Evolutionary conservation across 2,329 filamentous ascomycete genomes (phyloP).

Genomic region (Neurospora crassa): DNA sequence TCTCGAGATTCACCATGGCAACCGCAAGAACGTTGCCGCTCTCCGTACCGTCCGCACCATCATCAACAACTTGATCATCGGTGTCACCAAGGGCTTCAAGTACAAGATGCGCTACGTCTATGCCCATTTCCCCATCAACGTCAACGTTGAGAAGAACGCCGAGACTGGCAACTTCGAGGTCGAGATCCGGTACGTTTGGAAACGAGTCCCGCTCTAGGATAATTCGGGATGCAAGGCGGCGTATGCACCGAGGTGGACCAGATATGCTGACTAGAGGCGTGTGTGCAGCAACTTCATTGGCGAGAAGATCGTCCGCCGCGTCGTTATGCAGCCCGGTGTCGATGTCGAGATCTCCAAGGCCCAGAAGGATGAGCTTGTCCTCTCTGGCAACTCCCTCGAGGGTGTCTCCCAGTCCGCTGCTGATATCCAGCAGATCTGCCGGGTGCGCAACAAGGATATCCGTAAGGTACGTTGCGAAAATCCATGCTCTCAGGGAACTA

Average conservation of each 20-base stretch:
- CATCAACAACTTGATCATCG: constrained; percentile 98
- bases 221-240: not conserved
- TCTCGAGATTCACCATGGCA: constrained; percentile 98
- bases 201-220: constrained; percentile 7
- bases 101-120: constrained; percentile 99
- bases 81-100: constrained; percentile 98
- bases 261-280: constrained; percentile 23
- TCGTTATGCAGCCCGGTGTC: constrained; percentile 83
- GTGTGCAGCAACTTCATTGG: constrained; percentile 83
- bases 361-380: constrained; percentile 95
- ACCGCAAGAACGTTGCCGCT: constrained; percentile 94
- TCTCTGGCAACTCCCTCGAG: constrained; percentile 92
- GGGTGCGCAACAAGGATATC: constrained; percentile 99
- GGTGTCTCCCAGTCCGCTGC: constrained; percentile 95
- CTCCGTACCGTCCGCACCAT: constrained; percentile 96
- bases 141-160: constrained; percentile 94
- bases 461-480: constrained; percentile 61
- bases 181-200: constrained; percentile 76
- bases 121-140: constrained; percentile 99
- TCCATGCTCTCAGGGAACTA: not conserved
- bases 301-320: constrained; percentile 96
- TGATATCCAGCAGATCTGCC: constrained; percentile 99
- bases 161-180: constrained; percentile 84
- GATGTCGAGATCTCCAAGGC: constrained; percentile 81
- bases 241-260: not conserved